Base-by-base conservation (phyloP, 768 basidiomycete genomes). In the Tulasnella sp. region DNA sequence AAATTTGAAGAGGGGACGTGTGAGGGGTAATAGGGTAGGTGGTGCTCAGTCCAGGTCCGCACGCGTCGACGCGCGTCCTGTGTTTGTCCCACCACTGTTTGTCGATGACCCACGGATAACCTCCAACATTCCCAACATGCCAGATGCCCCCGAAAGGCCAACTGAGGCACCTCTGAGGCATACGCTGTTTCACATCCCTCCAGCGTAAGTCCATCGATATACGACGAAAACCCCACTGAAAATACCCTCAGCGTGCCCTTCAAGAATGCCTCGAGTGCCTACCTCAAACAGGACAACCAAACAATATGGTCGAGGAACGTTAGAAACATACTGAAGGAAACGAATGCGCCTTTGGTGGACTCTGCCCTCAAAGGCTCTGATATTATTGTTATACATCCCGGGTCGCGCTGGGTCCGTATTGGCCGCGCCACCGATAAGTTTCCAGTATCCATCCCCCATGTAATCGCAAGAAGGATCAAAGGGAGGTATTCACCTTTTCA, bases 151-250 rank as follows among this genome's bases (percentile, higher is more conserved):
- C 8, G 50, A 52, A 52, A 45, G 23, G 4, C 12, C 34, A 31
- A 25, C 55, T 4, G 87, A 90, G 63, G 82, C 80, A 56, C 85
- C 86, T 14, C 74, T 91, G 74, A 78, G 81, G 43, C 89, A 83
- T 69, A 89, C 89, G 3, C 73, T 77, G 12, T 91, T 91, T 69
- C 74, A 81, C 69, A 86, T 90, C 8, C 89, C 88, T 27, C 69
- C 86, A 59, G 76, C 80, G 83, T 86, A 65, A 60, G 75, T 68
- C 29, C 25, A 43, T 60, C 14, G 41, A 6, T 35, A n/a, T 49
- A 57, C 52, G 31, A 9, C 40, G 15, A 21, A n/a, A 34, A 27
- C 31, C 51, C 51, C 49, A 39, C 46, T 52, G 50, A 53, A 65
- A 49, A 12, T 50, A 15, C 31, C 41, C 56, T 32, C 27, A 46